Base-by-base conservation (phyloP, 441 rosid genomes). In the Viola pubescens region DNA sequence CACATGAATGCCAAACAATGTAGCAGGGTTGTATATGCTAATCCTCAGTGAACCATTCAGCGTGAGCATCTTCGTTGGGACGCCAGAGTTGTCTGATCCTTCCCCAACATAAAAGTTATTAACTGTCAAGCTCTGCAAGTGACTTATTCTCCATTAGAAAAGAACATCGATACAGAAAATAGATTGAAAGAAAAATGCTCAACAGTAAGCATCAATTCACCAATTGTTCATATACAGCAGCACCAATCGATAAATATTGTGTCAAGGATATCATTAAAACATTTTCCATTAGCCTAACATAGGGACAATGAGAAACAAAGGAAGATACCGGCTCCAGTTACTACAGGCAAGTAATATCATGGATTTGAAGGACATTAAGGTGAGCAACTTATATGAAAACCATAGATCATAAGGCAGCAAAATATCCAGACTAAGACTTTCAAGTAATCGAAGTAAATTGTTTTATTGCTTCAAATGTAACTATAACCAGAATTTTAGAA, bases 1-100 rank as follows among this genome's bases (percentile, higher is more conserved):
- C 55, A 89, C 88, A 67, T 89, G 97, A 61, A 89, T 87, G 56
- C 98, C 97, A 71, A 92, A 92, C 67, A 82, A 69, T 37, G 86
- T 64, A 40, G 96, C 97, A 45, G 90, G 98, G 54, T 87, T 89
- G 70, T 87, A 77, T 45, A 89, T 67, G 40, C 66, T 76, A 55
- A 92, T 74, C 70, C 76, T 78, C 74, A 92, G 61, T 4, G 97
- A 67, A 39, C 80, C 84, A 59, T 84, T 87, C 69, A 89, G 59
- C 43, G 90, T 89, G 19, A 87, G 65, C 83, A 92, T 76, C 80
- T 75, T 85, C 5, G 97, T 89, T 46, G 84, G 81, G 5, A 89
- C 92, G n/a, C 96, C 89, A 4, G 98, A 81, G 76, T 76, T 70
- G 73, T 89, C 98, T 44, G 84, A 72, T 26, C 94, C 97, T 76